A percentile compares a stretch with the other conserved stretches of the same genome.
Evolutionary conservation across 2,329 filamentous ascomycete species (phyloP).

Genomic region (Magnaporthiopsis rhizophila): DNA sequence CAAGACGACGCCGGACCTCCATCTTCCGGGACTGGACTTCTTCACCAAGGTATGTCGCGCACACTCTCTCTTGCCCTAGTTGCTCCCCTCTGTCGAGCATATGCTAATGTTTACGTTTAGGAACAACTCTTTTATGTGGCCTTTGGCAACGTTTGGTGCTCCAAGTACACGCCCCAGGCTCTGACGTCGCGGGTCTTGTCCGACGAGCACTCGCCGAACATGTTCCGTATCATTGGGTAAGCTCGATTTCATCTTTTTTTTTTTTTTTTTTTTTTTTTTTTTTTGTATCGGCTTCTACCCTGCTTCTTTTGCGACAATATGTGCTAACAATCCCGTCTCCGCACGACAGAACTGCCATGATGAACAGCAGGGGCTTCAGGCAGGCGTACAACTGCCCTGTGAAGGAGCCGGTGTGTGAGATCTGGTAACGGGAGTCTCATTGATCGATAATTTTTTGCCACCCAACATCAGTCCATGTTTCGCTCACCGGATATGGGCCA

Average conservation of each 20-base stretch:
- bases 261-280: no score
- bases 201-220: conserved; percentile 57
- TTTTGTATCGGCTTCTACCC: not conserved
- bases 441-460: not conserved
- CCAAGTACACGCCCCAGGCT: conserved; percentile 50
- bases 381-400: conserved; percentile 58
- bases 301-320: not conserved
- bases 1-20: conserved; percentile 3
- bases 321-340: not conserved
- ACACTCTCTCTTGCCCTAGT: no score
- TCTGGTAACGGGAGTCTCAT: conserved; percentile 44
- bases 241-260: not conserved
- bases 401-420: conserved; percentile 58
- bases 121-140: conserved; percentile 63
- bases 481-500: not conserved
- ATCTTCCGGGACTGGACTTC: conserved; percentile 9
- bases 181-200: conserved; percentile 49
- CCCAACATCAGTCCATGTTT: not conserved
- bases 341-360: conserved; percentile 37
- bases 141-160: conserved; percentile 59
- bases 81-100: no score
- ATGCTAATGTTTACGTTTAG: conserved; percentile 18
- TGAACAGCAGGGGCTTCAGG: conserved; percentile 58
- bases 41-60: conserved; percentile 33
- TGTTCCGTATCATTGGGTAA: conserved; percentile 47